Percentiles rank a stretch among this genome's conserved stretches.
Conservation (phyloP, 768 basidiomycete genomes). For the Lentinus brumalis region DNA sequence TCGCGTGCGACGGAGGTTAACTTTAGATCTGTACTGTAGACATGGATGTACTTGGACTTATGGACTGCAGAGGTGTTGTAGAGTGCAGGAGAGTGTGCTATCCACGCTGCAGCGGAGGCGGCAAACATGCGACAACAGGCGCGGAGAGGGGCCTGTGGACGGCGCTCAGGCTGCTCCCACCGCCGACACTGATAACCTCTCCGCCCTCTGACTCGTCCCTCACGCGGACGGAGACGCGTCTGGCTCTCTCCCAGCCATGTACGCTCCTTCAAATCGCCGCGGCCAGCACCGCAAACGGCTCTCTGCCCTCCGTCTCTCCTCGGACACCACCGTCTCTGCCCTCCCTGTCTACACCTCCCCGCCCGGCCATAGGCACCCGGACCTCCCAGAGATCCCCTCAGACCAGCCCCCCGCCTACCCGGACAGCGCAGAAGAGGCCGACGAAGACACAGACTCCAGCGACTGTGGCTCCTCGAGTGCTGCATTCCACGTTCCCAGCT, state of each 20-base stretch:
- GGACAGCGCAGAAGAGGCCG: constrained; percentile 76
- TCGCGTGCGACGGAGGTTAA: not conserved
- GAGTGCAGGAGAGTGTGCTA: too few species aligned
- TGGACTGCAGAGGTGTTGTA: too few species aligned
- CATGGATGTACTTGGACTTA: too few species aligned
- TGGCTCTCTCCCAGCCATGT: constrained; percentile 13
- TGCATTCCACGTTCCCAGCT: constrained; percentile 29
- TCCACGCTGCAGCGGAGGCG: not conserved
- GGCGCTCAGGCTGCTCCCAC: not conserved
- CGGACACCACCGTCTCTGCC: constrained; percentile 60
- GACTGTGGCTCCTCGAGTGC: constrained; percentile 11
- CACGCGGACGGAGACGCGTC: constrained; percentile 4
- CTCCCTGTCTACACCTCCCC: constrained; percentile 65
- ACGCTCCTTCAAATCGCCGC: constrained; percentile 24
- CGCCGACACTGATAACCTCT: not conserved
- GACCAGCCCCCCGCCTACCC: constrained; percentile 77
- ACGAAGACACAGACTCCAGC: constrained; percentile 63
- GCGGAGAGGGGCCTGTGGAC: not conserved
- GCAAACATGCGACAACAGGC: constrained; percentile 18
- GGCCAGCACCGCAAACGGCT: constrained; percentile 55
- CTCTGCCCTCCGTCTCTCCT: constrained; percentile 60
- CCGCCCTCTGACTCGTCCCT: not conserved
- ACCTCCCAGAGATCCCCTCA: constrained; percentile 37
- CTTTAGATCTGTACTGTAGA: too few species aligned
- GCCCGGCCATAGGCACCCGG: constrained; percentile 23